Evolutionary conservation across 1,284 basidiomycete species (phyloP).

Genomic region (Sporisorium graminicola): DNA sequence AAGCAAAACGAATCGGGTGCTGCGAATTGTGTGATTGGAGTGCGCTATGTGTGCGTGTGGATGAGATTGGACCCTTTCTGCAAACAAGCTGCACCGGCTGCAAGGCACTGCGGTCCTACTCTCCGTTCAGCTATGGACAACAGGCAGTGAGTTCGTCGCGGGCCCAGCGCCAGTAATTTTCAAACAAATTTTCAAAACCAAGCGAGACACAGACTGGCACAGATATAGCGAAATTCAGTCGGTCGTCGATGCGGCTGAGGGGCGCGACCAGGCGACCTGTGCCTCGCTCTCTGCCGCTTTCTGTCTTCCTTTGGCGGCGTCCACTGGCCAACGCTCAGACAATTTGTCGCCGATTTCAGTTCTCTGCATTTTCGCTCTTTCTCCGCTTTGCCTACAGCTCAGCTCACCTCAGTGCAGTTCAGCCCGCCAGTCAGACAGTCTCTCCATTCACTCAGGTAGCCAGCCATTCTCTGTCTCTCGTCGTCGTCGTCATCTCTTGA

Average conservation of each 20-base stretch:
- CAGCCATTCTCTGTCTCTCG: neutral
- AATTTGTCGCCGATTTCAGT: too few species aligned
- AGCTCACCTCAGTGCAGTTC: conserved; percentile 2
- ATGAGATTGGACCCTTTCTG: neutral
- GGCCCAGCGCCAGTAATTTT: too few species aligned
- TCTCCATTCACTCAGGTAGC: neutral
- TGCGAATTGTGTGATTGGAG: neutral
- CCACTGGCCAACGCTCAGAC: neutral
- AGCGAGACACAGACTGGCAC: neutral
- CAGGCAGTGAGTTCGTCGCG: too few species aligned
- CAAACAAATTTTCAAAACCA: too few species aligned
- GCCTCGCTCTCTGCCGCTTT: neutral
- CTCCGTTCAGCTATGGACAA: neutral
- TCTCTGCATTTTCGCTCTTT: conserved; percentile 1
- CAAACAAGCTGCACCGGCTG: too few species aligned
- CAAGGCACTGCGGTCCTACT: neutral
- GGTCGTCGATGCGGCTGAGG: neutral
- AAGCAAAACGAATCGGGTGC: neutral
- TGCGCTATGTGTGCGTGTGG: too few species aligned
- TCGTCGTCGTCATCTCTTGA: conserved; percentile 16
- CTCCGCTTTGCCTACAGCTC: neutral
- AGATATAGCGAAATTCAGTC: neutral
- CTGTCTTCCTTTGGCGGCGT: too few species aligned
- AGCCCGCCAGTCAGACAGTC: neutral
- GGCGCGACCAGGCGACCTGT: conserved; percentile 2